phyloP scores from a whole-genome alignment of 495 filamentous ascomycete genomes.

The Astrothelium subdiscretum region DNA sequence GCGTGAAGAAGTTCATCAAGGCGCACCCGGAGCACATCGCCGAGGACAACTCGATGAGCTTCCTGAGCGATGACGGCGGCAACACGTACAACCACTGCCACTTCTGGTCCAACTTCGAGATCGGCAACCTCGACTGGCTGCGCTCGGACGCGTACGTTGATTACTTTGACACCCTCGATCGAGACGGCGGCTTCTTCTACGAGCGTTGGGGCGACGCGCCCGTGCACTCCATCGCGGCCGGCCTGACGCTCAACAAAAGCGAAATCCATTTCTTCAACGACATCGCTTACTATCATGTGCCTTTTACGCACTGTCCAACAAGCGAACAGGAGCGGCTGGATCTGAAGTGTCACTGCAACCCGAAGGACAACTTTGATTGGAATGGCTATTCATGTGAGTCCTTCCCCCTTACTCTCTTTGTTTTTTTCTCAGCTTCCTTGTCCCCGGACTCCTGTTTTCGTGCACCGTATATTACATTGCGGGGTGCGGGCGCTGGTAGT shows the following conservation, averaged over 20 bases:
- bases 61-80: conserved; percentile 82
- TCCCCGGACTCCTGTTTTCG: background rate
- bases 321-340: conserved; percentile 68
- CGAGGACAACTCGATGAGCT: conserved; percentile 75
- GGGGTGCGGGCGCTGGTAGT: background rate
- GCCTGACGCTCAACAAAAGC: conserved; percentile 73
- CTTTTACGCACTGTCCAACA: conserved; percentile 94
- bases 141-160: conserved; percentile 42
- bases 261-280: conserved; percentile 98
- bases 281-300: conserved; percentile 97
- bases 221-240: conserved; percentile 83
- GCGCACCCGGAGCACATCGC: conserved; percentile 79
- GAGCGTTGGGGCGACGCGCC: conserved; percentile 54
- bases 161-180: conserved; percentile 48
- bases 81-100: conserved; percentile 88
- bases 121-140: conserved; percentile 50
- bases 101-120: conserved; percentile 60
- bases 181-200: conserved; percentile 49
- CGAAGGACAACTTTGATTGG: conserved; percentile 97
- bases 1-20: conserved; percentile 80
- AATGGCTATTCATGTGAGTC: conserved; percentile 86
- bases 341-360: conserved; percentile 86
- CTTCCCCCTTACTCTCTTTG: background rate
- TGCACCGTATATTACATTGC: background rate
- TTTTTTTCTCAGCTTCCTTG: background rate